Conservation (phyloP, 2,329 filamentous ascomycete species). For the Thermothelomyces thermophilus region DNA sequence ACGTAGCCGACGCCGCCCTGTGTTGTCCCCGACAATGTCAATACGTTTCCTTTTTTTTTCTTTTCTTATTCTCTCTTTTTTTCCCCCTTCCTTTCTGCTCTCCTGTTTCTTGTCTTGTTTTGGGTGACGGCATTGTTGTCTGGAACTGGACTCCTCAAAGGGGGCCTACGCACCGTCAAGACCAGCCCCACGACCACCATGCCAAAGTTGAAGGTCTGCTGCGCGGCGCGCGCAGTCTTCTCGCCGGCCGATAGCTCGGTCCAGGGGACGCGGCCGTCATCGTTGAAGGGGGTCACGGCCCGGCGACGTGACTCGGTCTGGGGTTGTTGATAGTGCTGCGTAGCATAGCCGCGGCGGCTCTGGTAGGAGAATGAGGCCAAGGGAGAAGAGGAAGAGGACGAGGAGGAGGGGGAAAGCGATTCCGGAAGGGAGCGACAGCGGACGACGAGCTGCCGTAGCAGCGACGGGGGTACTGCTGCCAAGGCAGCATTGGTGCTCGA, state of each 20-base stretch:
- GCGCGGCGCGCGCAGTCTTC: constrained; percentile 77
- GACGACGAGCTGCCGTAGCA: constrained; percentile 26
- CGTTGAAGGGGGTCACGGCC: constrained; percentile 76
- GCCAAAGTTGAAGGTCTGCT: constrained; percentile 84
- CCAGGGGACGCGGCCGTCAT: constrained; percentile 80
- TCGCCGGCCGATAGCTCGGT: constrained; percentile 65
- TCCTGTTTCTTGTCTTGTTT: no score
- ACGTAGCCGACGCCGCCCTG: constrained; percentile 72
- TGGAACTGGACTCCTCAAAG: neutral
- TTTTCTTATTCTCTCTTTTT: no score
- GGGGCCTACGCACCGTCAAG: constrained; percentile 55
- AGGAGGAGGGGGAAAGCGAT: no score
- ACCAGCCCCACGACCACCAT: constrained; percentile 68
- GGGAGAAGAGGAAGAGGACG: no score
- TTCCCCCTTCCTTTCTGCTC: no score
- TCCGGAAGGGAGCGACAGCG: constrained; percentile 28
- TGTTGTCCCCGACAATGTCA: no score
- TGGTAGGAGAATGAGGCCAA: constrained; percentile 15
- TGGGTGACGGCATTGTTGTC: no score
- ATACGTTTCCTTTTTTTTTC: no score
- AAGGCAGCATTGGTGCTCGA: neutral
- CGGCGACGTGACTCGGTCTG: constrained; percentile 48
- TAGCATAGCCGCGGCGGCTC: constrained; percentile 48
- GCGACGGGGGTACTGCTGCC: constrained; percentile 13
- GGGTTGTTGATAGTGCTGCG: constrained; percentile 33